Percentiles rank a stretch among this genome's conserved stretches.
These are phyloP conservation scores for Myxozyma vanderwaltii DNA, from an alignment of 805 yeast species.

Conservation along the genomic window DNA sequence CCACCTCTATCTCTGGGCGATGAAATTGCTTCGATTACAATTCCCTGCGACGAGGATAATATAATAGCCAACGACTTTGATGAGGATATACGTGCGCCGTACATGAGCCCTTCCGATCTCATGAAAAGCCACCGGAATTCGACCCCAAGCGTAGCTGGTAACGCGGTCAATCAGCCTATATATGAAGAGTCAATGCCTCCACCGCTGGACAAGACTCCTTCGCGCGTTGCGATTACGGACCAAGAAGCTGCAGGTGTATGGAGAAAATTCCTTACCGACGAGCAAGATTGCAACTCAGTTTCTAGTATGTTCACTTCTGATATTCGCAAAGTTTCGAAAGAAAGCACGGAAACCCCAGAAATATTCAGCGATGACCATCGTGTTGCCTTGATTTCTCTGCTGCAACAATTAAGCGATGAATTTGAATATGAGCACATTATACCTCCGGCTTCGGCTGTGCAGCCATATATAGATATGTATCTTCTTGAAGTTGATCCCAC, in stretches of 20 bases:
- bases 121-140: constrained; percentile 1
- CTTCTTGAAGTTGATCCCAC: constrained; percentile 2
- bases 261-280: constrained; percentile 2
- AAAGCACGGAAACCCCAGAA: neutral
- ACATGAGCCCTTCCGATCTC: constrained; percentile 6
- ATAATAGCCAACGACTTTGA: neutral
- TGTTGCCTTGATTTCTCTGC: neutral
- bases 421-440: neutral
- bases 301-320: neutral
- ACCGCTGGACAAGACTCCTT: neutral
- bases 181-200: constrained; percentile 4
- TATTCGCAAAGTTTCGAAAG: neutral
- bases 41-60: neutral
- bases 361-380: neutral
- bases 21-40: constrained; percentile 4
- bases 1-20: neutral
- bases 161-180: neutral
- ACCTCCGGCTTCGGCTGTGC: neutral
- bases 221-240: neutral
- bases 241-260: neutral
- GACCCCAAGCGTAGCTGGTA: neutral
- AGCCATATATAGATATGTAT: neutral
- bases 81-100: neutral
- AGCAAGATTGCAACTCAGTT: neutral
- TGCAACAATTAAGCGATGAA: neutral